These are phyloP conservation scores for Plasmodium gonderi DNA, from an alignment of 169 alveolate species.

Conservation along the genomic window DNA sequence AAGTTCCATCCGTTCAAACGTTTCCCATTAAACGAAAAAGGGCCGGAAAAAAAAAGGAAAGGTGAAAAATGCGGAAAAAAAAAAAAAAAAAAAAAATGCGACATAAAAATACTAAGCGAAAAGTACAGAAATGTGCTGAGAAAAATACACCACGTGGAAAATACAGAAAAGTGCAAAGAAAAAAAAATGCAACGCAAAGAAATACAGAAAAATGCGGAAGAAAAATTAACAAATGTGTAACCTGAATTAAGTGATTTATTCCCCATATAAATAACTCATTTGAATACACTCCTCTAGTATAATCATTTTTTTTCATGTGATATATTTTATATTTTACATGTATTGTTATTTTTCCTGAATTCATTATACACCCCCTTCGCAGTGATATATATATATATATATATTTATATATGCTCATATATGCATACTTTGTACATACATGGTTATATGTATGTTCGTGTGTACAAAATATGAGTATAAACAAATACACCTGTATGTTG, in stretches of 20 bases:
- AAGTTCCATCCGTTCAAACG: not conserved
- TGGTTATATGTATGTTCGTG: not conserved
- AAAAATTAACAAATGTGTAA: not conserved
- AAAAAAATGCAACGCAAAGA: not conserved
- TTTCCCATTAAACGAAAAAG: not conserved
- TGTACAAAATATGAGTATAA: not conserved
- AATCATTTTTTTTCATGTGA: not conserved
- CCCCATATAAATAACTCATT: not conserved
- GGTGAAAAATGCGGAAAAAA: not conserved
- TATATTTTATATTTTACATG: not conserved
- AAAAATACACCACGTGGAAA: not conserved
- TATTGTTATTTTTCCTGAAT: not conserved
- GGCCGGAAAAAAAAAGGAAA: not conserved
- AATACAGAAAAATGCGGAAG: not conserved
- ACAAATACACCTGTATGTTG: not conserved
- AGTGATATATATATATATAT: too few relatives aligned
- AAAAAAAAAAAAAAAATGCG: not conserved
- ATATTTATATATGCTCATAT: not conserved
- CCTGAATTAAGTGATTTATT: not conserved
- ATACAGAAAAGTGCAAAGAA: not conserved
- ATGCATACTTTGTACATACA: not conserved
- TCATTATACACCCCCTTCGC: not conserved
- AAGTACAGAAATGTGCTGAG: not conserved
- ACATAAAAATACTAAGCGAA: not conserved
- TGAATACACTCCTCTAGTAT: not conserved